These are phyloP conservation scores for Rosellinia necatrix DNA, from an alignment of 2,329 filamentous ascomycete species.

Conservation along the genomic window DNA sequence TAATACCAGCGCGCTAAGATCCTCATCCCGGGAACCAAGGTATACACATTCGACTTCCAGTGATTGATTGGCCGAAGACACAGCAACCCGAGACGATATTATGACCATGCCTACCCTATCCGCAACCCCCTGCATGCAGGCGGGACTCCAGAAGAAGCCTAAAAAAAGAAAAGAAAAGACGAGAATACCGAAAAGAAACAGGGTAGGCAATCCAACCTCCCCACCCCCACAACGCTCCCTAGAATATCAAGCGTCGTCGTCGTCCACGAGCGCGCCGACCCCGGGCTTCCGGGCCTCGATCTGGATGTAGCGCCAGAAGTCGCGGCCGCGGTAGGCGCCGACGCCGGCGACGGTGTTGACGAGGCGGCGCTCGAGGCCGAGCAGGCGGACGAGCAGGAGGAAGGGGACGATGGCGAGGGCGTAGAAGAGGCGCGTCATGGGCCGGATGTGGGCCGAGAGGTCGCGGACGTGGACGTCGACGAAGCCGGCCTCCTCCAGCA, in stretches of 20 bases:
- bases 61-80: too few relatives aligned
- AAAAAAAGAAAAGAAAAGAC: too few relatives aligned
- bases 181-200: too few relatives aligned
- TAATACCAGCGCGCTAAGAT: too few relatives aligned
- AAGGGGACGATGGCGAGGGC: constrained; percentile 52
- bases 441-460: constrained; percentile 51
- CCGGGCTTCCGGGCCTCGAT: constrained; percentile 45
- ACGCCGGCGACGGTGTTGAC: constrained; percentile 54
- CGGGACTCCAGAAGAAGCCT: too few relatives aligned
- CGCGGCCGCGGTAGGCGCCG: constrained; percentile 40
- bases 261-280: background rate
- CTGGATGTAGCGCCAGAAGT: constrained; percentile 43
- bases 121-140: too few relatives aligned
- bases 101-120: too few relatives aligned
- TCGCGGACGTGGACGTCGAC: constrained; percentile 50
- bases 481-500: constrained; percentile 52
- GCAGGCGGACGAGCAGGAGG: constrained; percentile 49
- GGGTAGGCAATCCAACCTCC: too few relatives aligned
- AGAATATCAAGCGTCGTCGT: background rate
- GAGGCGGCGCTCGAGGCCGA: constrained; percentile 51
- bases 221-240: too few relatives aligned
- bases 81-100: too few relatives aligned
- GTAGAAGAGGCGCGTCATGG: constrained; percentile 55
- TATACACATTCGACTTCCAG: too few relatives aligned
- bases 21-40: too few relatives aligned